phyloP scores from a whole-genome alignment of 495 filamentous ascomycete species.

The Alectoria sarmentosa region DNA sequence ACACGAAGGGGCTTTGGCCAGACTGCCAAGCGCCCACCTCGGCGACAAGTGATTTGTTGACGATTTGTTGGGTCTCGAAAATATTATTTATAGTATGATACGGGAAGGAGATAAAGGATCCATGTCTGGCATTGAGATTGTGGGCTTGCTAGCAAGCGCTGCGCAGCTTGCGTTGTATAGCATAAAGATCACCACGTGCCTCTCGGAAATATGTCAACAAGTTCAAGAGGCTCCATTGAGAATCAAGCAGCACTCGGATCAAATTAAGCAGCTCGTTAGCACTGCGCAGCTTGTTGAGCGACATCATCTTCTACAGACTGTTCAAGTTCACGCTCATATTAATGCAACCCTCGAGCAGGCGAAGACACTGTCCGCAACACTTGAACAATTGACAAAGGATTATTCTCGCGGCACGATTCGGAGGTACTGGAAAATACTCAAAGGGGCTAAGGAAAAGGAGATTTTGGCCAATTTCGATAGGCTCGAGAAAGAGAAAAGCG shows the following conservation, averaged over 20 bases:
- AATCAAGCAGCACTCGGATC: slow-evolving; percentile 5
- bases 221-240: neutral
- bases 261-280: neutral
- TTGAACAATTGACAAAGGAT: neutral
- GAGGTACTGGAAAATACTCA: neutral
- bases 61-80: neutral
- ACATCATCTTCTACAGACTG: neutral
- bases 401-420: neutral
- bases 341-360: neutral
- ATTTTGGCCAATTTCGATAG: slow-evolving; percentile 1
- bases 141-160: neutral
- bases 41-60: neutral
- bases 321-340: neutral
- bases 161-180: slow-evolving; percentile 10
- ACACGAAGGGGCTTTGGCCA: neutral
- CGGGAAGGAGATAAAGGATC: neutral
- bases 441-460: neutral
- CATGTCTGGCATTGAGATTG: slow-evolving; percentile 7
- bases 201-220: slow-evolving; percentile 3
- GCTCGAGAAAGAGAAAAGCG: slow-evolving; percentile 12
- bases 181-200: slow-evolving; percentile 7
- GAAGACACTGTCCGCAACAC: neutral
- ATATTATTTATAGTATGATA: neutral
- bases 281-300: neutral
- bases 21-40: neutral